Conservation (phyloP, 208 protist genomes). For the Leishmania arabica region DNA sequence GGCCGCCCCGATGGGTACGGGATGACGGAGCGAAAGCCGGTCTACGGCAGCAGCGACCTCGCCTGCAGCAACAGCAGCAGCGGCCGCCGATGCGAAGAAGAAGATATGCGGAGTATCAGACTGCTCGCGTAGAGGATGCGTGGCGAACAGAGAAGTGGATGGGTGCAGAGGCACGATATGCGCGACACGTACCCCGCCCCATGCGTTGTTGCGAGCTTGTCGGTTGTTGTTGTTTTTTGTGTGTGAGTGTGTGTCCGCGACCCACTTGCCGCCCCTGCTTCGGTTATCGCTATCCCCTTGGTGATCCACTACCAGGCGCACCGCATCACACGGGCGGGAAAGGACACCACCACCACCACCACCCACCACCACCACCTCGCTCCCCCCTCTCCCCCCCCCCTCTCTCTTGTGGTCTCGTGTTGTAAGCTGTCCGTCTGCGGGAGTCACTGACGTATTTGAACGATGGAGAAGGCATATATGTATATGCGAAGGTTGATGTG, state of each 20-base stretch:
- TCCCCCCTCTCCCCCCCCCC: neutral
- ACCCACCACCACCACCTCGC: too few relatives aligned
- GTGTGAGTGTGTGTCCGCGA: neutral
- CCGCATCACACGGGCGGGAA: neutral
- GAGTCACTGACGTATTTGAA: neutral
- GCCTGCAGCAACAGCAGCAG: neutral
- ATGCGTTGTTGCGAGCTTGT: neutral
- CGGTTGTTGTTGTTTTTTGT: neutral
- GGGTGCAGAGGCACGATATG: neutral
- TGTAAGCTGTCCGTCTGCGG: neutral
- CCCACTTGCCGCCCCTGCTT: neutral
- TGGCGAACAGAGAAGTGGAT: neutral
- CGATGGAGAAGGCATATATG: neutral
- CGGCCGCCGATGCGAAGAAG: neutral
- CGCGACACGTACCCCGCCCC: neutral
- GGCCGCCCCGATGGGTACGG: constrained; percentile 48
- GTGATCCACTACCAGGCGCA: neutral
- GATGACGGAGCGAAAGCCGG: constrained; percentile 6
- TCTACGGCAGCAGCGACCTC: constrained; percentile 15
- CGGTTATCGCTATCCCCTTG: neutral
- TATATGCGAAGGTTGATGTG: neutral
- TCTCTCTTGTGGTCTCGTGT: neutral
- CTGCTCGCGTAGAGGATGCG: neutral
- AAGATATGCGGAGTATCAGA: neutral
- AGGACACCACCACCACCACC: neutral